phyloP scores from a whole-genome alignment of 225 moss, liverwort and hornwort species.

The Marchantia paleacea region DNA sequence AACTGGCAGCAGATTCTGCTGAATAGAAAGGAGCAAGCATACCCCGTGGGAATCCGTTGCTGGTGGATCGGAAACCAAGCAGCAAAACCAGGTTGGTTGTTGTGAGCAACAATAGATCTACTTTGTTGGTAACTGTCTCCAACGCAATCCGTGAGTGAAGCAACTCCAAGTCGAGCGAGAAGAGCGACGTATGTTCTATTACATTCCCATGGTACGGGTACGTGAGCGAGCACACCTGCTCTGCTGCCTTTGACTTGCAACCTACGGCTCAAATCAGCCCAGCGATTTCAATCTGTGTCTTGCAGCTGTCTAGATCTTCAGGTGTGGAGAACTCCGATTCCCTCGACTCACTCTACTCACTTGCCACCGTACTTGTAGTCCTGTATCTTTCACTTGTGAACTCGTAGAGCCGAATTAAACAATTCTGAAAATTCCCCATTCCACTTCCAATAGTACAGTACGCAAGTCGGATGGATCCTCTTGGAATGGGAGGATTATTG shows the following conservation, averaged over 20 bases:
- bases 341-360: too few species aligned
- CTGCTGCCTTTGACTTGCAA: not conserved
- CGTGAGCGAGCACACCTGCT: not conserved
- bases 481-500: too few species aligned
- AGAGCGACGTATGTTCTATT: too few species aligned
- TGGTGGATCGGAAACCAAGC: constrained; percentile 6
- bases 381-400: too few species aligned
- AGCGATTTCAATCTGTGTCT: not conserved
- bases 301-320: not conserved
- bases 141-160: not conserved
- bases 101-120: too few species aligned
- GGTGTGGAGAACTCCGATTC: not conserved
- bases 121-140: too few species aligned
- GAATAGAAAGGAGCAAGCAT: not conserved
- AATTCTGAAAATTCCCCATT: too few species aligned
- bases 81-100: not conserved
- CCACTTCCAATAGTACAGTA: too few species aligned
- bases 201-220: not conserved
- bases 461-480: too few species aligned
- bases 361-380: too few species aligned
- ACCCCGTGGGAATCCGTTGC: not conserved
- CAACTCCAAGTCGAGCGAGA: not conserved
- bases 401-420: too few species aligned
- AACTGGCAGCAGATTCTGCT: not conserved
- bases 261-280: not conserved